Evolutionary conservation across 1,139 yeast species (phyloP), one percentile per base, ranked within the genome.

Genomic region (Suhomyces ambrosiae): DNA sequence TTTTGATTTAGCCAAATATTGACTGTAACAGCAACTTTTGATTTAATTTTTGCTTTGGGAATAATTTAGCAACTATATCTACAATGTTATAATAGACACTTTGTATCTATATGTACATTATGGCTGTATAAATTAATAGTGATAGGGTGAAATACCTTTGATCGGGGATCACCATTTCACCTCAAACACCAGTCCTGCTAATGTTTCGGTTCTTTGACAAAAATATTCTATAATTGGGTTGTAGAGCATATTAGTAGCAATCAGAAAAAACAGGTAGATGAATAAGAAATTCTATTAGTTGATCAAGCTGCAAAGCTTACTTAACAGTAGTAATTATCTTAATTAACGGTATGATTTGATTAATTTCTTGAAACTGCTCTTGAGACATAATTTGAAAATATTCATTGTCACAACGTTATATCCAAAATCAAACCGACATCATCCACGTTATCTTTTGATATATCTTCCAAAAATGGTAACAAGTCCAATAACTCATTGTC

Each of bases 401-500:
- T n/a, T n/a, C n/a, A n/a, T 16, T 9, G 17, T 44, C 49, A 60
- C 41, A 62, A 47, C 18, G 80, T 77, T 38, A 88, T 87, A 64
- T 89, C 97, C 53, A 90, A 73, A 24, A 90, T 94, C 48, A 82
- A 64, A 27, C 89, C 81, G 32, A 90, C 94, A 62, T 90, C 96
- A 49, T 82, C 84, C 33, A 89, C 96, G 46, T 72, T 71, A 12
- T 68, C 54, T 47, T 72, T 61, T 7, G 96, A 78, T 45, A 92
- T 68, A 60, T 92, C 98, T 60, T 88, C 87, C 53, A 92, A 73
- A 49, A 94, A 82, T 11, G 98, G 98, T 43, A 94, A 69, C 63
- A 92, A 79, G 64, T 92, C 98, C 47, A 87, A 65, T 52, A 92
- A 73, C 70, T 92, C 99, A 58, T 90, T 90, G 61, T 92, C 99